Percentiles rank a stretch among this genome's conserved stretches.
These are phyloP conservation scores for Alternaria novae-zelandiae DNA, from an alignment of 2,329 filamentous ascomycete genomes.

Conservation along the genomic window DNA sequence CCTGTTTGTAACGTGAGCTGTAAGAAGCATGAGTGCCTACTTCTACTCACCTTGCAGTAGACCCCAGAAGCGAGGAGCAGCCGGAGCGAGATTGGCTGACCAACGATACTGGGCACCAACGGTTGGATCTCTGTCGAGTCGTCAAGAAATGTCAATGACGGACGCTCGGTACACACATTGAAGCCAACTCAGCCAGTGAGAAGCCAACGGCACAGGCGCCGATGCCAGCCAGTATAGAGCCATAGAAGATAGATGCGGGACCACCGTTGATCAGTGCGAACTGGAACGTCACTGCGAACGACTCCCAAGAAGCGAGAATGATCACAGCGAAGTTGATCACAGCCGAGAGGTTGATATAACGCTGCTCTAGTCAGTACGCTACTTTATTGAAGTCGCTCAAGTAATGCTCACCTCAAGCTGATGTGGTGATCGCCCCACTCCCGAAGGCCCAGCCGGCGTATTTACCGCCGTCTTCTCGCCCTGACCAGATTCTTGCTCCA, in stretches of 20 bases:
- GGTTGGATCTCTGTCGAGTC: constrained; percentile 31
- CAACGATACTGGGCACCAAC: constrained; percentile 44
- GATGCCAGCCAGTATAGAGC: constrained; percentile 32
- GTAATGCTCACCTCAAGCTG: constrained; percentile 18
- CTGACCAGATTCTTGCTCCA: constrained; percentile 17
- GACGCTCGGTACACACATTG: constrained; percentile 28
- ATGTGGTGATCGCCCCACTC: background rate
- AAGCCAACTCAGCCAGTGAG: constrained; percentile 40
- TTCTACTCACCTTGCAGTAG: constrained; percentile 30
- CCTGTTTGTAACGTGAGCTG: constrained; percentile 42
- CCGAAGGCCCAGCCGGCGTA: background rate
- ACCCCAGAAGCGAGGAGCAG: constrained; percentile 33
- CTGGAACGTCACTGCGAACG: constrained; percentile 35
- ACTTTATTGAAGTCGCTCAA: background rate
- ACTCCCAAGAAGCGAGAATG: constrained; percentile 34
- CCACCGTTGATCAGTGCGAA: constrained; percentile 39
- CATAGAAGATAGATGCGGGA: constrained; percentile 38
- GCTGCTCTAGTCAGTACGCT: constrained; percentile 9
- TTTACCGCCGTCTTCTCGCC: constrained; percentile 10
- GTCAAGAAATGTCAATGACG: background rate
- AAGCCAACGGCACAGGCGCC: constrained; percentile 41
- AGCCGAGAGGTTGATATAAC: constrained; percentile 35
- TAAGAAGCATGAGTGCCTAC: too few relatives aligned
- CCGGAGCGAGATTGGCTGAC: constrained; percentile 38
- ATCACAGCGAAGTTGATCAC: constrained; percentile 34